Evolutionary conservation across 495 filamentous ascomycete genomes (phyloP).

Genomic region (Cudoniella acicularis): DNA sequence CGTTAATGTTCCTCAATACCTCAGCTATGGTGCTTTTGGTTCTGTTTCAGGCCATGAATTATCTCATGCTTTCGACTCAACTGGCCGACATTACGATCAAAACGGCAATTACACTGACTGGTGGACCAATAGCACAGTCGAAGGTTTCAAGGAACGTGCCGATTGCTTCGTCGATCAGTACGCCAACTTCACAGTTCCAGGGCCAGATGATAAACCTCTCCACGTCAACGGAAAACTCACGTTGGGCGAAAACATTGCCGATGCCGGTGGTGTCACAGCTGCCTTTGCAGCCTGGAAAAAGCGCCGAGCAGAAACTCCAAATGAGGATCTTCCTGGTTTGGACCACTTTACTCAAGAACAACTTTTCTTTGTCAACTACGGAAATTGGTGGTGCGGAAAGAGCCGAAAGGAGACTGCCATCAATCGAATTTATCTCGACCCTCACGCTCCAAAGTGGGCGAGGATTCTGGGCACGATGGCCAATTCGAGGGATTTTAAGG

Average conservation of each 20-base stretch:
- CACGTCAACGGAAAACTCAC: conserved; percentile 68
- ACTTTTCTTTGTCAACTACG: conserved; percentile 67
- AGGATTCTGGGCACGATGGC: conserved; percentile 61
- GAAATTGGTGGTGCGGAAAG: conserved; percentile 68
- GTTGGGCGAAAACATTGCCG: conserved; percentile 72
- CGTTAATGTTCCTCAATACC: conserved; percentile 56
- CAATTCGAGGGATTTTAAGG: conserved; percentile 64
- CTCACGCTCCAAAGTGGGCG: conserved; percentile 58
- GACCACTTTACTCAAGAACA: conserved; percentile 65
- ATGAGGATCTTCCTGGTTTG: conserved; percentile 60
- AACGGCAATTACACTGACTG: conserved; percentile 64
- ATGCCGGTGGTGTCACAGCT: conserved; percentile 66
- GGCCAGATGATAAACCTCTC: conserved; percentile 48
- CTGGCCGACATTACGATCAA: conserved; percentile 63
- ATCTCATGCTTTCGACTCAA: conserved; percentile 70
- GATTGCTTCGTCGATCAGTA: conserved; percentile 73
- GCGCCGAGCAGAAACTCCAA: conserved; percentile 43
- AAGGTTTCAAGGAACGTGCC: conserved; percentile 58
- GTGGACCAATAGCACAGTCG: conserved; percentile 65
- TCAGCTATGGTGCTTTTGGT: conserved; percentile 69
- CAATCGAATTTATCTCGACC: conserved; percentile 55
- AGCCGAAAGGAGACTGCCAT: conserved; percentile 52
- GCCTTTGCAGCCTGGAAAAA: conserved; percentile 66
- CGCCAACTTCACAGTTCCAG: conserved; percentile 55
- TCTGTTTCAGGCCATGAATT: conserved; percentile 71